A percentile compares a stretch with the other conserved stretches of the same genome.
phyloP scores from a whole-genome alignment of 176 grass and related monocot genomes.

The Hordeum marinum region DNA sequence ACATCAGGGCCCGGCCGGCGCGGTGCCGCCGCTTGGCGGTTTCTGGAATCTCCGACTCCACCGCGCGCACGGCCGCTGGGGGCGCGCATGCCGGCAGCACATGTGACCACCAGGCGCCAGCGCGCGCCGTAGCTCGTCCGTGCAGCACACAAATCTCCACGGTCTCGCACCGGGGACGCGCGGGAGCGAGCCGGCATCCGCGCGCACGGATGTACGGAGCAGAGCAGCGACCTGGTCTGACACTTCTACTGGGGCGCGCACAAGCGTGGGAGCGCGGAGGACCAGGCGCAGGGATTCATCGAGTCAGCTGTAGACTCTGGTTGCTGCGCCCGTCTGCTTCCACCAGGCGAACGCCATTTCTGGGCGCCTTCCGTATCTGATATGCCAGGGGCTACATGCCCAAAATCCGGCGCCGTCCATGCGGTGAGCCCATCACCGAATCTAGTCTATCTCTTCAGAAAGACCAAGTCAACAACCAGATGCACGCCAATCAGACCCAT shows the following conservation, averaged over 20 bases:
- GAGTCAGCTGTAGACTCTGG: not conserved
- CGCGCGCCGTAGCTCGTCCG: not conserved
- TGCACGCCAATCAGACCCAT: conserved; percentile 15
- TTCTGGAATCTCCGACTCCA: not conserved
- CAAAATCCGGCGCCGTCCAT: not conserved
- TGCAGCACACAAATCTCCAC: not conserved
- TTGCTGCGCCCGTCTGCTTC: too few species aligned
- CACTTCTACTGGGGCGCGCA: not conserved
- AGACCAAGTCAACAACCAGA: not conserved
- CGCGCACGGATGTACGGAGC: not conserved
- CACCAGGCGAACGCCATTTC: not conserved
- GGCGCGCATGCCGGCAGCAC: not conserved
- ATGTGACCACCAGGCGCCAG: not conserved
- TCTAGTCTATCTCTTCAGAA: not conserved
- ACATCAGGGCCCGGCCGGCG: not conserved
- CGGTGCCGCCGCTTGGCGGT: not conserved
- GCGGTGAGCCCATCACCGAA: not conserved
- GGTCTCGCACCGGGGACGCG: not conserved
- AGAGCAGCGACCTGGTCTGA: not conserved
- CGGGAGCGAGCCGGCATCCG: not conserved
- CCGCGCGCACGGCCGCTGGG: not conserved
- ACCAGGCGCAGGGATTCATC: not conserved
- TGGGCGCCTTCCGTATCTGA: not conserved
- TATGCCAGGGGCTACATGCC: not conserved
- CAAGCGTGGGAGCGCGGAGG: too few species aligned